Percentiles rank a stretch among this genome's conserved stretches.
phyloP scores from a whole-genome alignment of 345 rosid species.

The Turnera subulata region DNA sequence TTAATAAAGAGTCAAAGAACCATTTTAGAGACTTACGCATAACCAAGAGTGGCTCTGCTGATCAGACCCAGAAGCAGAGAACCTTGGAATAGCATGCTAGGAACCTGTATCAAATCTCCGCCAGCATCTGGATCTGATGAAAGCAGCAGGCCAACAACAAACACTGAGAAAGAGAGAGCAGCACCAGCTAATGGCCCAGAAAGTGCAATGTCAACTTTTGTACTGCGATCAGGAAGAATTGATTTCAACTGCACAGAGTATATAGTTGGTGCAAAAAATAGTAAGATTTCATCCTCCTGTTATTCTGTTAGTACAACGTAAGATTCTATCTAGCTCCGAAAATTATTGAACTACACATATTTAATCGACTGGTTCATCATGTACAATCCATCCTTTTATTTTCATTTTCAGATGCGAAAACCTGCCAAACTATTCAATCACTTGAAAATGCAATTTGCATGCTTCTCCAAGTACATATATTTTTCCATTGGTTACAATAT shows the following conservation, averaged over 20 bases:
- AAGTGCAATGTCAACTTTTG: constrained; percentile 79
- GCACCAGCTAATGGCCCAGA: constrained; percentile 98
- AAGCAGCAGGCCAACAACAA: constrained; percentile 77
- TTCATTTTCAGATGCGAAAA: too few species aligned
- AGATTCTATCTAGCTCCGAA: too few species aligned
- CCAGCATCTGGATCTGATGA: constrained; percentile 68
- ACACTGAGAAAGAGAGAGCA: constrained; percentile 81
- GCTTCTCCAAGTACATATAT: too few species aligned
- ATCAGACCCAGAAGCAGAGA: constrained; percentile 94
- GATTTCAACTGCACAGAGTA: constrained; percentile 72
- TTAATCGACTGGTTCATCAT: too few species aligned
- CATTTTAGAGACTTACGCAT: constrained; percentile 53
- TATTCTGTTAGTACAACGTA: background rate
- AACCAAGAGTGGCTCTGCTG: constrained; percentile 89
- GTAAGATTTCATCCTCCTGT: background rate
- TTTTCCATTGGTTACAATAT: too few species aligned
- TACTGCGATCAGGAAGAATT: constrained; percentile 84
- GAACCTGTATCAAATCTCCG: constrained; percentile 87
- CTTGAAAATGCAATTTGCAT: too few species aligned
- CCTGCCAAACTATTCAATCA: too few species aligned
- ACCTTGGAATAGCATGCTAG: constrained; percentile 88
- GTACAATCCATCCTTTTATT: too few species aligned
- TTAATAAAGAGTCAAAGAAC: constrained; percentile 12
- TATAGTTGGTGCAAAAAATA: too few species aligned
- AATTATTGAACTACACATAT: too few species aligned